Evolutionary conservation across 805 yeast species (phyloP).

Genomic region (Cyberlindnera sargentensis): DNA sequence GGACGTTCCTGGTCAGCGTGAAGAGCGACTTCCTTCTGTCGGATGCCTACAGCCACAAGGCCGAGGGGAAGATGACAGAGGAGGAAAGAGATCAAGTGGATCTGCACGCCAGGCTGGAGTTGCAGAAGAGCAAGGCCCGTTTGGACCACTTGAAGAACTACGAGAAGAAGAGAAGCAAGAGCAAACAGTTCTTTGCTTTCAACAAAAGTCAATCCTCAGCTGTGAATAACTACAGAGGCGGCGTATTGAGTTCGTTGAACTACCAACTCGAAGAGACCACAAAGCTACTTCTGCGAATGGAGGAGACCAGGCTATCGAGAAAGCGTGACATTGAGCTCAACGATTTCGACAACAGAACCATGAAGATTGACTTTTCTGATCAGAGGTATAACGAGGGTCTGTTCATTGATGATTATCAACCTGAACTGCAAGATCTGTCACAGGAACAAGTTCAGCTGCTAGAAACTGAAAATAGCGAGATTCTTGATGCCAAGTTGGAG

Average conservation of each 20-base stretch:
- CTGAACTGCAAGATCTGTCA: slow-evolving; percentile 16
- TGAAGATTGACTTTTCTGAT: slow-evolving; percentile 17
- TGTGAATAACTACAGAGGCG: slow-evolving; percentile 17
- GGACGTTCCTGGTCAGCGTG: slow-evolving; percentile 20
- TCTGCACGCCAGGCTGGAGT: slow-evolving; percentile 43
- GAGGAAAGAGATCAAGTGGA: slow-evolving; percentile 50
- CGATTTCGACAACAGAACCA: slow-evolving; percentile 8
- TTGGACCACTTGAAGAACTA: slow-evolving; percentile 43
- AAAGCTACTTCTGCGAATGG: slow-evolving; percentile 17
- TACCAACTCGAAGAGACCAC: slow-evolving; percentile 20
- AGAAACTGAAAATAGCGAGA: slow-evolving; percentile 51
- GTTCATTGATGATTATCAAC: slow-evolving; percentile 6
- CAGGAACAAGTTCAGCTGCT: slow-evolving; percentile 54
- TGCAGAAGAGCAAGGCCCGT: slow-evolving; percentile 46
- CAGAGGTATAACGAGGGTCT: slow-evolving; percentile 5
- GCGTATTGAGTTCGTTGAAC: slow-evolving; percentile 15
- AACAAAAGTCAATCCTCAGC: slow-evolving; percentile 11
- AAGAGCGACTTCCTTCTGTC: slow-evolving; percentile 23
- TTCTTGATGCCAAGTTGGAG: slow-evolving; percentile 47
- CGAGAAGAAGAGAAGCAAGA: slow-evolving; percentile 37
- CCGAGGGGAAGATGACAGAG: slow-evolving; percentile 27
- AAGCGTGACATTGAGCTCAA: slow-evolving; percentile 17
- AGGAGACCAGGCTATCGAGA: slow-evolving; percentile 22
- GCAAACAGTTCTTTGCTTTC: slow-evolving; percentile 15
- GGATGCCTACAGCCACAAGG: slow-evolving; percentile 8